phyloP scores from a whole-genome alignment of 2,329 filamentous ascomycete genomes.

The Verticillium alfalfae region DNA sequence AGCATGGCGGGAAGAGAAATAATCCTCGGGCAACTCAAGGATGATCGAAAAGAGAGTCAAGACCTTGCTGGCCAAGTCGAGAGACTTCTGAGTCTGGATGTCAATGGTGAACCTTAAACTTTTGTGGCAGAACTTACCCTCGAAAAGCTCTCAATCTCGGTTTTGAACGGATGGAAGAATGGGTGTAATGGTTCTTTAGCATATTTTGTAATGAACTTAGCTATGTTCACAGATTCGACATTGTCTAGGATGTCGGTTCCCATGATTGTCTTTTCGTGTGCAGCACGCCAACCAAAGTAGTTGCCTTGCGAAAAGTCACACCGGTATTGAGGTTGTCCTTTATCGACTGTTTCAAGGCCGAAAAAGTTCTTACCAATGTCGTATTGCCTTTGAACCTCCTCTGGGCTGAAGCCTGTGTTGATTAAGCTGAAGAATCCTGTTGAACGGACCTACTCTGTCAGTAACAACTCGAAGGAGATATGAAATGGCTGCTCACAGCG shows the following conservation, averaged over 20 bases:
- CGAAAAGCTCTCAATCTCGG: constrained; percentile 45
- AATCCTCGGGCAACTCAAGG: constrained; percentile 47
- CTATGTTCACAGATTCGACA: constrained; percentile 48
- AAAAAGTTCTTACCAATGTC: constrained; percentile 49
- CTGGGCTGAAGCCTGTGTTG: constrained; percentile 46
- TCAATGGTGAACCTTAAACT: constrained; percentile 25
- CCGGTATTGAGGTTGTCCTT: constrained; percentile 39
- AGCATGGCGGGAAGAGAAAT: constrained; percentile 46
- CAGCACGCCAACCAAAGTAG: constrained; percentile 41
- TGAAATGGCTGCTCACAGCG: constrained; percentile 25
- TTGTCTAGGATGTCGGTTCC: constrained; percentile 33
- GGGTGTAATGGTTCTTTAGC: constrained; percentile 25
- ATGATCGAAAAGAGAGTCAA: constrained; percentile 34
- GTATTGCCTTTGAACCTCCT: constrained; percentile 47
- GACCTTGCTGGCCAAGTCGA: constrained; percentile 20
- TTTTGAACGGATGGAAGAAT: constrained; percentile 30
- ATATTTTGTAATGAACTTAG: constrained; percentile 40
- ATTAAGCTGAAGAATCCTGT: constrained; percentile 49
- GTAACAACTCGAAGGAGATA: neutral
- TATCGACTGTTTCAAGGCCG: constrained; percentile 38
- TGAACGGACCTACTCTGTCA: constrained; percentile 14
- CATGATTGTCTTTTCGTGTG: constrained; percentile 24
- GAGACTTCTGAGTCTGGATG: constrained; percentile 15
- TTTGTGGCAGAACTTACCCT: constrained; percentile 26
- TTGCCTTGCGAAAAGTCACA: constrained; percentile 35